Conservation (phyloP, 176 grass and related monocot species). For the Chrysopogon serrulatus region DNA sequence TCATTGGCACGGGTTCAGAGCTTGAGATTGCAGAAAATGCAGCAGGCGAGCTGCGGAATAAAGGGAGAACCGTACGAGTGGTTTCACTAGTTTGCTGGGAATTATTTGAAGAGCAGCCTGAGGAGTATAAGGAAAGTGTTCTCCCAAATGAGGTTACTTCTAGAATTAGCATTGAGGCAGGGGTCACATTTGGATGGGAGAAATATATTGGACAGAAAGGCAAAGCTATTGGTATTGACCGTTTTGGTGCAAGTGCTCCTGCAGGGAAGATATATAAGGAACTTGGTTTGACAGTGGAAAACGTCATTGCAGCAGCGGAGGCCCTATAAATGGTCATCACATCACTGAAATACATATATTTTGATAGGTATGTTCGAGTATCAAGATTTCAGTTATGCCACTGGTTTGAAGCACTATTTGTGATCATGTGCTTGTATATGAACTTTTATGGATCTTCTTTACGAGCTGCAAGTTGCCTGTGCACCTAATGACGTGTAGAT, state of each 20-base stretch:
- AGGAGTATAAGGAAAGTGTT: slow-evolving; percentile 45
- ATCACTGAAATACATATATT: background rate
- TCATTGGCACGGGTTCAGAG: slow-evolving; percentile 57
- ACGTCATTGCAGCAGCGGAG: slow-evolving; percentile 32
- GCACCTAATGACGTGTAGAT: background rate
- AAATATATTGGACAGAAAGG: slow-evolving; percentile 47
- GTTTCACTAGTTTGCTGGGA: slow-evolving; percentile 65
- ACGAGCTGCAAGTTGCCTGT: background rate
- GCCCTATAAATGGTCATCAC: slow-evolving; percentile 1
- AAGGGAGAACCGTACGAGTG: slow-evolving; percentile 28
- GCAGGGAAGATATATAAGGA: slow-evolving; percentile 54
- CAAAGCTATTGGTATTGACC: slow-evolving; percentile 32
- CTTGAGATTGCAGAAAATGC: slow-evolving; percentile 53
- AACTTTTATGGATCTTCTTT: background rate
- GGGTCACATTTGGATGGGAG: slow-evolving; percentile 50
- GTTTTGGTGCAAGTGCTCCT: slow-evolving; percentile 42
- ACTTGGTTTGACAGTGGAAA: slow-evolving; percentile 48
- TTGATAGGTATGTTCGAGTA: background rate
- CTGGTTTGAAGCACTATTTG: background rate
- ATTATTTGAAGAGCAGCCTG: slow-evolving; percentile 50
- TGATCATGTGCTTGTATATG: background rate
- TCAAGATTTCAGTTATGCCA: background rate
- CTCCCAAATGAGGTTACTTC: slow-evolving; percentile 37
- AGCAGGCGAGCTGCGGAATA: slow-evolving; percentile 33
- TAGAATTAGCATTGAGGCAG: slow-evolving; percentile 55